Evolutionary conservation across 2,329 filamentous ascomycete species (phyloP), one percentile per base, ranked within the genome.

Genomic region (Colletotrichum euphorbiae): DNA sequence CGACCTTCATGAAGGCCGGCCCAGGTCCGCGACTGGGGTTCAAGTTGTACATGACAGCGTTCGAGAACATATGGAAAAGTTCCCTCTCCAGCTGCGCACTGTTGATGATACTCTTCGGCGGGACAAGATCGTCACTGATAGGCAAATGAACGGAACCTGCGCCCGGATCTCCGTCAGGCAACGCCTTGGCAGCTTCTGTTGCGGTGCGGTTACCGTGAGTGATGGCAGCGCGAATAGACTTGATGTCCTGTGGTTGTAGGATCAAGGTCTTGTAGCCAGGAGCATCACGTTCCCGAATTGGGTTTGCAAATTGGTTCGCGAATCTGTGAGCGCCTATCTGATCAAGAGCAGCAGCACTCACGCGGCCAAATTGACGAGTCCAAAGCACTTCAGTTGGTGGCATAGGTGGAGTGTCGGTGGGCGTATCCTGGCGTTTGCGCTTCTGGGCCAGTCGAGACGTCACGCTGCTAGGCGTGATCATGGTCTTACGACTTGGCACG

Each of bases 41-140:
- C 0, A 92, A 90, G 74, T 98, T 98, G 83, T 97, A 99, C 96
- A 99, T 98, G 79, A 98, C 92, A 17, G 96, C 95, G 75, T 98
- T 98, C 72, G 94, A 93, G 78, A 98, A 97, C 93, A 98, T 98
- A 74, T 97, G 92, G 73, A 97, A 93, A 11, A 98, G 83, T 77
- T 98, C 95, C 72, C 94, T 93, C 79, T 98, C 95, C 15, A 98
- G 85, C 77, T 98, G 96, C 1, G 91, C 89, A 57, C 92, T 94
- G 78, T 98, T 98, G 78, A 98, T 93, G 73, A 98, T 97, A 19
- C 90, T 93, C 73, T 90, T 93, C 0, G 96, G 95, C 2, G 95
- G 93, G 2, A 95, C 85, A 28, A 97, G 83, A 65, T 98, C 93
- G 56, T 90, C 87, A 2, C 88, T 91, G 64, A 92, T 86, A 8